Evolutionary conservation across 441 rosid species (phyloP), one percentile per base, ranked within the genome.

Genomic region (Croton setiger): DNA sequence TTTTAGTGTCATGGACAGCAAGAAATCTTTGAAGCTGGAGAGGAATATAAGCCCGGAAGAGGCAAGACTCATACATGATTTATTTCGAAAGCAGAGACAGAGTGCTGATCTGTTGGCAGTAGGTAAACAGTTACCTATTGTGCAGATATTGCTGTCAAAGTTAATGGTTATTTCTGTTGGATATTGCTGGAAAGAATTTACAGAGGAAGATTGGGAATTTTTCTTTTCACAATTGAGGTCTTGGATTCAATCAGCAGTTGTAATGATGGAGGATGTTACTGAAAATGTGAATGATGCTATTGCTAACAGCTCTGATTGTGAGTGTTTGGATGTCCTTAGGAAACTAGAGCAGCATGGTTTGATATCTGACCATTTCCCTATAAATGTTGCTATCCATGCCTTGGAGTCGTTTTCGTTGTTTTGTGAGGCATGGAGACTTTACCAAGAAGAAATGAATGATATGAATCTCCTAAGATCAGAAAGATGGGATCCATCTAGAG

Each of bases 181-280:
- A 75, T 95, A 90, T 86, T 95, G 98, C 84, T 88, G 96, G 82
- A 74, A 83, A 64, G 95, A 92, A 51, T 90, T 95, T 78, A 67
- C 71, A 37, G 92, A 85, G 74, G 96, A 86, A 66, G 99, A 95
- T 76, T 95, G 99, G 97, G 88, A 85, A 33, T 92, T 92, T 70
- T 81, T 88, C 70, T 86, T 89, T 59, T 84, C 78, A 56, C 84
- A 82, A 53, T 69, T 83, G 72, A 92, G 82, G 81, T 70, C 85
- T 78, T 90, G 87, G 91, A 87, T 90, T 79, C 97, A 95, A 80
- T 87, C 96, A 63, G 92, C 87, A 31, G 98, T 95, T 73, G 92
- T 95, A 70, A 78, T 84, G 67, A 85, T 89, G 92, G 99, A 95
- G 83, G 97, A 95, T 73, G 81, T 82, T 66, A 78, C 93, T 61